Conservation (phyloP, 495 filamentous ascomycete species). For the Amniculicola lignicola region DNA sequence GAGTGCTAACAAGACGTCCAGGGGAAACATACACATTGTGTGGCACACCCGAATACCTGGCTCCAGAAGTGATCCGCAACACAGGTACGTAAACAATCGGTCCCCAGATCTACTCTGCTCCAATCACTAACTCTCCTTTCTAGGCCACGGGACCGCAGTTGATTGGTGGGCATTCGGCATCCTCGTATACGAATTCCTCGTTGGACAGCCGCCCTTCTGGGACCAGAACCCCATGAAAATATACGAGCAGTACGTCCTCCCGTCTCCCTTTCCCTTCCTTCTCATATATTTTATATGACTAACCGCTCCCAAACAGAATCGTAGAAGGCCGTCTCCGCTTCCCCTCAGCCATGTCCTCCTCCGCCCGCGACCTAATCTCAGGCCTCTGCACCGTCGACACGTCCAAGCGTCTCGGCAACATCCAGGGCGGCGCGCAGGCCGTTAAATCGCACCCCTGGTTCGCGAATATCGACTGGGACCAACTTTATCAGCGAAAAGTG, state of each 20-base stretch:
- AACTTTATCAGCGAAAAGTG: constrained; percentile 61
- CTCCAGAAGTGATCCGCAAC: constrained; percentile 93
- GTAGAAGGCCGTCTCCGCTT: constrained; percentile 70
- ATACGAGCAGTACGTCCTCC: constrained; percentile 69
- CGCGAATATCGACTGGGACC: constrained; percentile 77
- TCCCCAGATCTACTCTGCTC: too few relatives aligned
- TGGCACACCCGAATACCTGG: constrained; percentile 94
- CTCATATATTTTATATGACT: background rate
- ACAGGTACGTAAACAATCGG: constrained; percentile 58
- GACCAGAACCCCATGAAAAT: constrained; percentile 94
- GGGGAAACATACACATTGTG: constrained; percentile 95
- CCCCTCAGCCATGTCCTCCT: constrained; percentile 64
- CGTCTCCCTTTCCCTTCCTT: background rate
- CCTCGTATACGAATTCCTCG: constrained; percentile 91
- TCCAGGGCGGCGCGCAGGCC: constrained; percentile 72
- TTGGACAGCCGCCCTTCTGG: constrained; percentile 96
- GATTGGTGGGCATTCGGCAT: constrained; percentile 99
- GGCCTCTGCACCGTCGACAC: constrained; percentile 87
- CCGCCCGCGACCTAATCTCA: constrained; percentile 79
- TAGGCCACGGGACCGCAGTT: constrained; percentile 88
- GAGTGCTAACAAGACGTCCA: constrained; percentile 17
- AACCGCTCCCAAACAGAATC: constrained; percentile 54
- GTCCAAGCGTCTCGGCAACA: constrained; percentile 81
- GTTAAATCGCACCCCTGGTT: constrained; percentile 93
- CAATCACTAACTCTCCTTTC: too few relatives aligned